Conservation (phyloP, 2,329 filamentous ascomycete genomes). For the Epichloe baconii region DNA sequence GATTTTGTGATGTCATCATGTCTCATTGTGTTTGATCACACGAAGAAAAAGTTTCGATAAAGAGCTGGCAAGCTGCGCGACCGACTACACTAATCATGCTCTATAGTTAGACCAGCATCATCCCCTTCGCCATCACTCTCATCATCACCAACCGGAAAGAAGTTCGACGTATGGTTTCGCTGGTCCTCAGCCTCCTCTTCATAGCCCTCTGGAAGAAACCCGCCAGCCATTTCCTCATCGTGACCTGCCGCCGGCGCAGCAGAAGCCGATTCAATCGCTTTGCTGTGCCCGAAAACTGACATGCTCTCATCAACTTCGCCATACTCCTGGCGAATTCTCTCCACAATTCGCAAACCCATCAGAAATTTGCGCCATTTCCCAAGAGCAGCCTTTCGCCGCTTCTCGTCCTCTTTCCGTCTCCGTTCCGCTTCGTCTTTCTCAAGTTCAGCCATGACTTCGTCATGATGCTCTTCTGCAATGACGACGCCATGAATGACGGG, state of each 20-base stretch:
- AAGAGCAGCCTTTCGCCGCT: slow-evolving; percentile 61
- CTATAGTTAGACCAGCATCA: slow-evolving; percentile 22
- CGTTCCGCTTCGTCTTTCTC: slow-evolving; percentile 64
- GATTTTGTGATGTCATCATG: too few relatives aligned
- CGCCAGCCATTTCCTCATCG: slow-evolving; percentile 44
- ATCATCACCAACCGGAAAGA: slow-evolving; percentile 34
- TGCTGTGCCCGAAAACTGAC: slow-evolving; percentile 42
- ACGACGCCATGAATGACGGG: slow-evolving; percentile 87
- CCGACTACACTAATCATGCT: slow-evolving; percentile 10
- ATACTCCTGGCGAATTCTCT: slow-evolving; percentile 66
- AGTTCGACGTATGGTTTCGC: slow-evolving; percentile 26
- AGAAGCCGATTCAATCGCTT: slow-evolving; percentile 4
- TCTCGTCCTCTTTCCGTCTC: slow-evolving; percentile 68
- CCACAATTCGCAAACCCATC: slow-evolving; percentile 70
- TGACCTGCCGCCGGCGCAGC: slow-evolving; percentile 14
- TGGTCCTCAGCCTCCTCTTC: slow-evolving; percentile 33
- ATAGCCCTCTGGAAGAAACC: slow-evolving; percentile 46
- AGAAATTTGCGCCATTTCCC: slow-evolving; percentile 77
- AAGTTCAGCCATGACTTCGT: slow-evolving; percentile 64
- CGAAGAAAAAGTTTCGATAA: background rate
- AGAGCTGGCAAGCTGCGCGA: background rate
- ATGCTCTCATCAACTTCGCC: slow-evolving; percentile 43
- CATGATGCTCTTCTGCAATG: slow-evolving; percentile 67
- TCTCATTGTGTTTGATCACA: too few relatives aligned
- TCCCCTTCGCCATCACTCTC: slow-evolving; percentile 26